These are phyloP conservation scores for Leishmania tropica DNA, from an alignment of 208 protist species.

Conservation along the genomic window DNA sequence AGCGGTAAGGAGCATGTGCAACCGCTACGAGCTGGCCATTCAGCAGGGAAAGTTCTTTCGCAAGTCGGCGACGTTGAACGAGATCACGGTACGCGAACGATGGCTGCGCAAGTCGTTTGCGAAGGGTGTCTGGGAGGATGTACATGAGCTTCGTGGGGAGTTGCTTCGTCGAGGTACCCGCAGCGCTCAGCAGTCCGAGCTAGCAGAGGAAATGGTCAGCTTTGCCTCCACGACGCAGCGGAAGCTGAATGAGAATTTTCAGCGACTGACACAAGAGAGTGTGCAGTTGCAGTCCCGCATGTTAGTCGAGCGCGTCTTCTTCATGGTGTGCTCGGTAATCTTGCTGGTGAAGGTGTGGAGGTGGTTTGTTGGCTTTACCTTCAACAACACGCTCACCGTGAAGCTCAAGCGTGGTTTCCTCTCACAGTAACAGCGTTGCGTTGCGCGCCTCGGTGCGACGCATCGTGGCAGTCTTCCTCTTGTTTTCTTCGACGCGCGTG, in stretches of 20 bases:
- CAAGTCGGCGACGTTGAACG: slow-evolving; percentile 81
- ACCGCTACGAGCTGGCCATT: slow-evolving; percentile 87
- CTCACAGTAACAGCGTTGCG: slow-evolving; percentile 22
- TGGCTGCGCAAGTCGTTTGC: slow-evolving; percentile 90
- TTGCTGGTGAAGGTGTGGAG: slow-evolving; percentile 84
- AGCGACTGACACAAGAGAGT: slow-evolving; percentile 81
- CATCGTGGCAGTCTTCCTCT: not conserved
- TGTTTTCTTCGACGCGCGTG: not conserved
- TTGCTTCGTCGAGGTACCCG: slow-evolving; percentile 86
- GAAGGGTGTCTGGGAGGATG: slow-evolving; percentile 88
- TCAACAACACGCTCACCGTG: slow-evolving; percentile 77
- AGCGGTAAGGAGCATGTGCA: slow-evolving; percentile 83
- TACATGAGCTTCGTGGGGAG: slow-evolving; percentile 88
- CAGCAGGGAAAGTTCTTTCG: slow-evolving; percentile 86
- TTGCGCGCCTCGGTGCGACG: not conserved
- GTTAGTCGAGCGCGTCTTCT: slow-evolving; percentile 69
- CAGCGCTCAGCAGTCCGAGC: slow-evolving; percentile 87
- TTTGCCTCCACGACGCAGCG: slow-evolving; percentile 83
- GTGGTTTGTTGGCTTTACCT: slow-evolving; percentile 68
- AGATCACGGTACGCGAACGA: slow-evolving; percentile 86
- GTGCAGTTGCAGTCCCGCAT: slow-evolving; percentile 81
- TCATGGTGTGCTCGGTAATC: slow-evolving; percentile 54
- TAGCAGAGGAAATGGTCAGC: slow-evolving; percentile 89
- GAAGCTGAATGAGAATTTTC: slow-evolving; percentile 90
- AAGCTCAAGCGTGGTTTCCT: slow-evolving; percentile 66